Conservation (phyloP, 2,329 filamentous ascomycete genomes). For the Colletotrichum lini region DNA sequence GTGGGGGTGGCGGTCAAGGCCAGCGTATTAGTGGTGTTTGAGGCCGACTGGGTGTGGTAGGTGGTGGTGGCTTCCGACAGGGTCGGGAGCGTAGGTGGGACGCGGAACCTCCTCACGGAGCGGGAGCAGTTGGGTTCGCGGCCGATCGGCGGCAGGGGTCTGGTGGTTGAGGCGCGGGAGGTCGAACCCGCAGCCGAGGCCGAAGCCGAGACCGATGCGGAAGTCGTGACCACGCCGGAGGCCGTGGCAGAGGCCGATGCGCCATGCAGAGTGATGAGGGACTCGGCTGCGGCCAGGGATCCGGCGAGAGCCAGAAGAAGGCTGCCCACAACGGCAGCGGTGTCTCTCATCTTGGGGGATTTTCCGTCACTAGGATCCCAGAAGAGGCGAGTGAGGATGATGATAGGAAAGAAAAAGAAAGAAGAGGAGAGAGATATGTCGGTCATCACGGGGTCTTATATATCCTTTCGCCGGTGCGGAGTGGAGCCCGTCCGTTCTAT, state of each 20-base stretch:
- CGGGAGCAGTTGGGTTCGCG: neutral
- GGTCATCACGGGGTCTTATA: neutral
- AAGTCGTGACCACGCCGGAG: neutral
- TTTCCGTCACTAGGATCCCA: neutral
- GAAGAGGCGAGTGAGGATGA: neutral
- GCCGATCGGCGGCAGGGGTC: neutral
- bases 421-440: neutral
- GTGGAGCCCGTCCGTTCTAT: neutral
- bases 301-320: slow-evolving; percentile 9
- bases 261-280: neutral
- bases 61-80: neutral
- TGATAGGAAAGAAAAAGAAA: neutral
- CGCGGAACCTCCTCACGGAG: neutral
- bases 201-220: neutral
- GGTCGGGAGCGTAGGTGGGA: neutral
- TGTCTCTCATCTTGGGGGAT: neutral
- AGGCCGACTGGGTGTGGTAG: too few relatives aligned
- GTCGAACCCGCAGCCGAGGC: neutral
- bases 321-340: neutral
- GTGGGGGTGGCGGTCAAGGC: too few relatives aligned
- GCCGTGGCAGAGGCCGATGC: neutral
- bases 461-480: neutral
- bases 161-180: neutral
- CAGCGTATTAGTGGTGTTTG: too few relatives aligned
- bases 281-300: neutral